Percentiles rank a stretch among this genome's conserved stretches.
Evolutionary conservation across 1,284 basidiomycete species (phyloP).

Genomic region (Austroboletus niveus): DNA sequence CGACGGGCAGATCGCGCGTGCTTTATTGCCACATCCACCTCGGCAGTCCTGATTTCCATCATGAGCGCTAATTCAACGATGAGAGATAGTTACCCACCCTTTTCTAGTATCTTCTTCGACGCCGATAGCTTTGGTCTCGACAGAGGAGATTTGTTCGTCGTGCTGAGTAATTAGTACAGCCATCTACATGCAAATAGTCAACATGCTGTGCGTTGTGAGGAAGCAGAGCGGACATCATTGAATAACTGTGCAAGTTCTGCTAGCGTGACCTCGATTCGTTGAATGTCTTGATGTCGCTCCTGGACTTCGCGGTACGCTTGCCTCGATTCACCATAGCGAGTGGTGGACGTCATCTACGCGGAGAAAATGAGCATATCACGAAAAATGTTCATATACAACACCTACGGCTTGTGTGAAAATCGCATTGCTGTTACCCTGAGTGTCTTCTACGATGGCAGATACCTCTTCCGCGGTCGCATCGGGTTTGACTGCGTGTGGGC

Average conservation of each 20-base stretch:
- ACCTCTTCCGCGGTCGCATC: slow-evolving; percentile 87
- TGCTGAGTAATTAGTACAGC: slow-evolving; percentile 77
- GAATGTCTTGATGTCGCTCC: slow-evolving; percentile 86
- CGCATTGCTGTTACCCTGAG: slow-evolving; percentile 55
- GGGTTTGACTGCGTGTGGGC: slow-evolving; percentile 67
- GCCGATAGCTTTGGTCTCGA: slow-evolving; percentile 60
- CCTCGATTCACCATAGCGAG: slow-evolving; percentile 81
- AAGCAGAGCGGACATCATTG: slow-evolving; percentile 57
- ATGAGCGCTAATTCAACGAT: background rate
- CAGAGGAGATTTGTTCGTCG: slow-evolving; percentile 66
- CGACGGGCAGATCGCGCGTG: slow-evolving; percentile 70
- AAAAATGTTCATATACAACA: slow-evolving; percentile 2
- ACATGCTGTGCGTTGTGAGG: background rate
- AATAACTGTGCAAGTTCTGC: slow-evolving; percentile 89
- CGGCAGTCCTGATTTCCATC: slow-evolving; percentile 44
- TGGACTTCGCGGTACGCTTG: slow-evolving; percentile 89
- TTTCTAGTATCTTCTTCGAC: slow-evolving; percentile 68
- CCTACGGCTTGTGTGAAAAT: slow-evolving; percentile 88
- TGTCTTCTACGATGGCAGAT: slow-evolving; percentile 69
- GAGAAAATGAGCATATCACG: background rate
- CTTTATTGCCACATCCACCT: slow-evolving; percentile 72
- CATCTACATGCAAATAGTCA: slow-evolving; percentile 51
- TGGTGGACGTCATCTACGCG: slow-evolving; percentile 62
- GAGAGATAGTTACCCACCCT: slow-evolving; percentile 50
- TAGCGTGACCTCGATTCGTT: slow-evolving; percentile 84